Base-by-base conservation (phyloP, 1,139 yeast species). In the Ogataea hybrid region DNA sequence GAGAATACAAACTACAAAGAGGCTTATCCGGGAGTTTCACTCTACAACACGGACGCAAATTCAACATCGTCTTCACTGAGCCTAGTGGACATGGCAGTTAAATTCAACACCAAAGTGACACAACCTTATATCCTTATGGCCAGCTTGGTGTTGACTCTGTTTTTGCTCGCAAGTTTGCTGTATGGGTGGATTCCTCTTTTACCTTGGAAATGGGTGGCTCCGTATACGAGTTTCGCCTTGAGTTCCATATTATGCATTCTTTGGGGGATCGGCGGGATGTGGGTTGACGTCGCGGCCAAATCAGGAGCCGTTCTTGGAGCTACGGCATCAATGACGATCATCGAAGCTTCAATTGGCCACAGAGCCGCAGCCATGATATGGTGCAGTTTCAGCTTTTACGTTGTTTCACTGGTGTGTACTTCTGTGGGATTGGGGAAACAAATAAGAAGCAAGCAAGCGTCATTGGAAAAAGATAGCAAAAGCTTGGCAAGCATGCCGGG, bases 231-330 rank as follows among this genome's bases (percentile, higher is more conserved):
- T 8, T 51, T 75, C 27, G 57, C 63, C 0, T 45, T 75, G 15
- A 62, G 75, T 4, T 62, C 71, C 0, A 43, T 66, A 0, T 58
- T 72, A 37, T 65, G 73, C 20, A 52, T 81, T 9, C 42, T 81
- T 3, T 81, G 88, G 85, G 85, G 86, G 0, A 62, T 81, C 34
- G 88, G 88, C 0, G 71, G 87, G 2, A 79, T 83, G 75, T 73
- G 87, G 68, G 74, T 75, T 39, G 81, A 80, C 50, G 81, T 81
- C 36, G 85, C 85, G 0, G 70, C 72, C 0, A 66, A 65, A 32
- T 67, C 84, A 0, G 70, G 77, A 3, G 52, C 59, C 3, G 54
- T 59, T 6, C 56, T 81, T 37, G 70, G 79, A 1, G 68, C 70
- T 2, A 62, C 67, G 1, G 71, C 86, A 3, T 79, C 86, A 27